Evolutionary conservation across 2,329 filamentous ascomycete genomes (phyloP).

Genomic region (Cytospora piceicola): DNA sequence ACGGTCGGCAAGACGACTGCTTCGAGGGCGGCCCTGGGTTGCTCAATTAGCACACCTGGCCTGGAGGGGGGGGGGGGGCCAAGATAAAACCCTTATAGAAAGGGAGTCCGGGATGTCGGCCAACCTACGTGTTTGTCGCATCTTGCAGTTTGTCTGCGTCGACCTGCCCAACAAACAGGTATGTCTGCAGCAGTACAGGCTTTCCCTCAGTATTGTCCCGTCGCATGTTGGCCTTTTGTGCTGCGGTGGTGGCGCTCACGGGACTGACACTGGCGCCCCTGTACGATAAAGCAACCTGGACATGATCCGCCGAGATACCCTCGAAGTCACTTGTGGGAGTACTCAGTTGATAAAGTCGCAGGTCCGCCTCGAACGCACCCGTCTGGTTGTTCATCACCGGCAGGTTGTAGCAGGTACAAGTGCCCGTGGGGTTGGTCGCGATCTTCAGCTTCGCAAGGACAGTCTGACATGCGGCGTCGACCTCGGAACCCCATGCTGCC

Average conservation of each 20-base stretch:
- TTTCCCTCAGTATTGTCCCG: slow-evolving; percentile 29
- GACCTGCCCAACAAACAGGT: slow-evolving; percentile 71
- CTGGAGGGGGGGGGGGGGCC: too few species aligned
- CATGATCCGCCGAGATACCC: slow-evolving; percentile 54
- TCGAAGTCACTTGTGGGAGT: slow-evolving; percentile 58
- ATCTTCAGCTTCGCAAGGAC: slow-evolving; percentile 59
- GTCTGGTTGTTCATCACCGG: slow-evolving; percentile 68
- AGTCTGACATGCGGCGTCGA: slow-evolving; percentile 60
- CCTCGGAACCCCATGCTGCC: slow-evolving; percentile 60
- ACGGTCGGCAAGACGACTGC: slow-evolving; percentile 69
- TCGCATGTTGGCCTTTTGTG: slow-evolving; percentile 34
- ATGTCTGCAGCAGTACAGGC: slow-evolving; percentile 58
- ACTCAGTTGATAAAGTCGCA: slow-evolving; percentile 73
- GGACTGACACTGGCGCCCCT: slow-evolving; percentile 56
- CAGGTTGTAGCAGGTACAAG: slow-evolving; percentile 83
- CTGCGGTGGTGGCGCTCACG: slow-evolving; percentile 39
- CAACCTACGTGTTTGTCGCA: slow-evolving; percentile 65
- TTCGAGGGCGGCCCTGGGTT: slow-evolving; percentile 59
- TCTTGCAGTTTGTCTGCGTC: slow-evolving; percentile 58
- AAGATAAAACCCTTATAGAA: not conserved
- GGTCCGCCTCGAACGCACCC: slow-evolving; percentile 76
- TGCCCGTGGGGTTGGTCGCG: slow-evolving; percentile 73
- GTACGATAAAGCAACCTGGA: slow-evolving; percentile 60
- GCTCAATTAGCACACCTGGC: not conserved
- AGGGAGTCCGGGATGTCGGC: not conserved